Conservation (phyloP, 306 rosid species). For the Fagus crenata region DNA sequence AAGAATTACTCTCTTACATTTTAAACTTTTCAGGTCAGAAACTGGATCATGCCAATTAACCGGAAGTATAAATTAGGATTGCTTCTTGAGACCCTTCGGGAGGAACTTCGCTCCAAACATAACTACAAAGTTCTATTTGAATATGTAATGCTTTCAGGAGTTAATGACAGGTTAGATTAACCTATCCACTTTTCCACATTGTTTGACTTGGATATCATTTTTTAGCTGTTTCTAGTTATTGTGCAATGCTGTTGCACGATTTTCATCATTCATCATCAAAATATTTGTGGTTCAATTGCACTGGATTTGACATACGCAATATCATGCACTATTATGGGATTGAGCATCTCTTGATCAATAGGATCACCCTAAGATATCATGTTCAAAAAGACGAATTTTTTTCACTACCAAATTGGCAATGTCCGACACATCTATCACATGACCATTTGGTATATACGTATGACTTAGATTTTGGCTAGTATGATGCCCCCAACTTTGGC, state of each 20-base stretch:
- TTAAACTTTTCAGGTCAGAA: constrained; percentile 66
- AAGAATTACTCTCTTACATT: constrained; percentile 21
- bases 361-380: background rate
- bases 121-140: constrained; percentile 80
- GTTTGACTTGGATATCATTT: constrained; percentile 26
- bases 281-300: background rate
- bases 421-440: background rate
- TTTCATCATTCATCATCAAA: constrained; percentile 1
- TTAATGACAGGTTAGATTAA: constrained; percentile 69
- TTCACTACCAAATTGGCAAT: background rate
- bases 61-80: constrained; percentile 69
- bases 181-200: constrained; percentile 18
- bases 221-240: background rate
- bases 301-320: background rate
- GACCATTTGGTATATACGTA: background rate
- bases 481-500: constrained; percentile 1
- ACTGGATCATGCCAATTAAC: constrained; percentile 97
- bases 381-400: background rate
- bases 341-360: background rate
- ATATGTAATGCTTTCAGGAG: constrained; percentile 93
- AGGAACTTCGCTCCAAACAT: constrained; percentile 64
- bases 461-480: background rate
- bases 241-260: background rate
- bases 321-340: background rate
- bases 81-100: constrained; percentile 75